phyloP scores from a whole-genome alignment of 805 yeast species.

The Ogataea glucozyma region DNA sequence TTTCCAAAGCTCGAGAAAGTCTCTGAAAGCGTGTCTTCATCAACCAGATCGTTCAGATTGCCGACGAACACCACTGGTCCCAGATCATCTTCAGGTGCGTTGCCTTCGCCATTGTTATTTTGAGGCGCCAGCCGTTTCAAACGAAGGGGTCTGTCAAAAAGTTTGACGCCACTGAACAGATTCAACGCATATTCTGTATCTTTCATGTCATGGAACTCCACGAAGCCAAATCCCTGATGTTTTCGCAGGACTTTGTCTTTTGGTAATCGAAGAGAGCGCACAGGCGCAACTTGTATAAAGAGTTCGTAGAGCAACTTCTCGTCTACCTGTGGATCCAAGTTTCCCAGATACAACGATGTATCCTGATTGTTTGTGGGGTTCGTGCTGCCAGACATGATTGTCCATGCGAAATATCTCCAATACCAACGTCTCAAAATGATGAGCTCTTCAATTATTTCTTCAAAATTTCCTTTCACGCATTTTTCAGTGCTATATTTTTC shows the following conservation, averaged over 20 bases:
- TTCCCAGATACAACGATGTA: slow-evolving; percentile 76
- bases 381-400: slow-evolving; percentile 10
- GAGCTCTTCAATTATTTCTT: too few relatives aligned
- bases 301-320: slow-evolving; percentile 78
- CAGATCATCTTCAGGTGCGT: slow-evolving; percentile 28
- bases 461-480: too few relatives aligned
- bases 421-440: too few relatives aligned
- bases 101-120: slow-evolving; percentile 10
- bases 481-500: too few relatives aligned
- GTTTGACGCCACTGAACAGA: slow-evolving; percentile 56
- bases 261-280: slow-evolving; percentile 70
- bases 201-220: slow-evolving; percentile 56
- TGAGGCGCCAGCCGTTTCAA: slow-evolving; percentile 45
- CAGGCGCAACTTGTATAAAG: slow-evolving; percentile 82
- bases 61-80: slow-evolving; percentile 58
- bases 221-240: slow-evolving; percentile 89
- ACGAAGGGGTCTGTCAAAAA: slow-evolving; percentile 62
- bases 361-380: slow-evolving; percentile 47
- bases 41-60: slow-evolving; percentile 66
- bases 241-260: slow-evolving; percentile 68
- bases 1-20: slow-evolving; percentile 73
- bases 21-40: slow-evolving; percentile 52
- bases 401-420: too few relatives aligned
- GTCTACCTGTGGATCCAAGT: slow-evolving; percentile 72
- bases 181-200: slow-evolving; percentile 74